A percentile compares a stretch with the other conserved stretches of the same genome.
These are phyloP conservation scores for Pyrus bretschneideri DNA, from an alignment of 306 rosid species.

Conservation along the genomic window DNA sequence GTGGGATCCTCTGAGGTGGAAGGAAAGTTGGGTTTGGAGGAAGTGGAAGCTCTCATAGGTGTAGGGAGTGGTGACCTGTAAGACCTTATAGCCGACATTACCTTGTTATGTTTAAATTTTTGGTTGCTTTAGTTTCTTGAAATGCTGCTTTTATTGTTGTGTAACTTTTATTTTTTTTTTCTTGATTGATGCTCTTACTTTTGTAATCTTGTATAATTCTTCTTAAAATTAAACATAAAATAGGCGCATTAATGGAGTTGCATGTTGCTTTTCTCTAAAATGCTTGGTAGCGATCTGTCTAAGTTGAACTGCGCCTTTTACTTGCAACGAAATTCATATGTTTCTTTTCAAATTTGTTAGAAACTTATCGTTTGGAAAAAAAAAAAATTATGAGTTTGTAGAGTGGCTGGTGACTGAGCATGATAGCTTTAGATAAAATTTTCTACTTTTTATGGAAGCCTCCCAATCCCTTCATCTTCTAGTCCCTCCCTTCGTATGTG, in stretches of 20 bases:
- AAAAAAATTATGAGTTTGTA: neutral
- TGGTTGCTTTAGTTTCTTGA: neutral
- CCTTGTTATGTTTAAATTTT: slow-evolving; percentile 2
- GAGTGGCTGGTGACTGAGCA: neutral
- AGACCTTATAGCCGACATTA: slow-evolving; percentile 13
- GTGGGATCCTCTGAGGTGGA: slow-evolving; percentile 32
- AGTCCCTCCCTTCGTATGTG: neutral
- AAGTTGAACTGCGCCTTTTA: neutral
- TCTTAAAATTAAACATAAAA: neutral
- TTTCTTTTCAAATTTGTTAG: neutral
- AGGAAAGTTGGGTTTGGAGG: slow-evolving; percentile 24
- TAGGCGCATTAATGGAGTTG: neutral
- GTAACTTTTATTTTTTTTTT: neutral
- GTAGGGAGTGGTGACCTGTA: slow-evolving; percentile 35
- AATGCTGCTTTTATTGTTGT: neutral
- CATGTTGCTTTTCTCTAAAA: neutral
- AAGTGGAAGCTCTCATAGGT: slow-evolving; percentile 12
- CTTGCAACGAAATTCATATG: neutral
- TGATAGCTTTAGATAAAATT: neutral
- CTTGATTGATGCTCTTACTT: neutral
- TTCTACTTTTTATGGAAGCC: neutral
- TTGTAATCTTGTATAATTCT: neutral
- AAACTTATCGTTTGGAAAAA: neutral
- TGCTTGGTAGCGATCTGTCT: neutral
- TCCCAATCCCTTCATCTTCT: neutral